Conservation (phyloP, 805 yeast genomes). For the Starmerella kuoi region DNA sequence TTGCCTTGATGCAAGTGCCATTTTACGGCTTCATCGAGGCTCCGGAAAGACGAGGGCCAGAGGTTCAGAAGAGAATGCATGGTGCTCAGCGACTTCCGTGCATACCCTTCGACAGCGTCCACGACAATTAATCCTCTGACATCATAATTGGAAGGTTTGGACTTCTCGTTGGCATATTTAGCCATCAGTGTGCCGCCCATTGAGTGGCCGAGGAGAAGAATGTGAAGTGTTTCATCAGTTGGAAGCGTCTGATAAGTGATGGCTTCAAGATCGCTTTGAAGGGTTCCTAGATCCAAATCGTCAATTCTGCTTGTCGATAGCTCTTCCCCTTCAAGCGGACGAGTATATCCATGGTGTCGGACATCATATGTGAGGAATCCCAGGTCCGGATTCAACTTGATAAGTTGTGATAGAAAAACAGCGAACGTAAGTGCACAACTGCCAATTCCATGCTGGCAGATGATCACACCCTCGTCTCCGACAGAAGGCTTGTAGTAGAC, state of each 20-base stretch:
- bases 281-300: slow-evolving; percentile 36
- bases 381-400: slow-evolving; percentile 32
- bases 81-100: slow-evolving; percentile 50
- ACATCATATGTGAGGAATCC: slow-evolving; percentile 67
- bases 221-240: slow-evolving; percentile 15
- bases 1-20: slow-evolving; percentile 59
- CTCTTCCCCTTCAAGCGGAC: slow-evolving; percentile 5
- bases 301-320: slow-evolving; percentile 29
- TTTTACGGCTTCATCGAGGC: slow-evolving; percentile 49
- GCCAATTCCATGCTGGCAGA: slow-evolving; percentile 93
- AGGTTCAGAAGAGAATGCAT: slow-evolving; percentile 55
- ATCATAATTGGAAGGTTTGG: neutral
- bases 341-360: slow-evolving; percentile 66
- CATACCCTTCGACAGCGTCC: slow-evolving; percentile 92
- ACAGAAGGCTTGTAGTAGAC: slow-evolving; percentile 4
- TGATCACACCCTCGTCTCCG: slow-evolving; percentile 33
- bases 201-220: slow-evolving; percentile 76
- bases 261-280: slow-evolving; percentile 47
- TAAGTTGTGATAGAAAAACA: slow-evolving; percentile 33
- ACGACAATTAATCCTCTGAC: slow-evolving; percentile 63
- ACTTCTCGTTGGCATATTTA: slow-evolving; percentile 30
- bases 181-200: slow-evolving; percentile 83
- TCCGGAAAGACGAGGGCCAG: slow-evolving; percentile 51
- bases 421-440: slow-evolving; percentile 75
- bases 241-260: slow-evolving; percentile 36